Base-by-base conservation (phyloP, 257 asterid species). In the Nicotiana obtusifolia region DNA sequence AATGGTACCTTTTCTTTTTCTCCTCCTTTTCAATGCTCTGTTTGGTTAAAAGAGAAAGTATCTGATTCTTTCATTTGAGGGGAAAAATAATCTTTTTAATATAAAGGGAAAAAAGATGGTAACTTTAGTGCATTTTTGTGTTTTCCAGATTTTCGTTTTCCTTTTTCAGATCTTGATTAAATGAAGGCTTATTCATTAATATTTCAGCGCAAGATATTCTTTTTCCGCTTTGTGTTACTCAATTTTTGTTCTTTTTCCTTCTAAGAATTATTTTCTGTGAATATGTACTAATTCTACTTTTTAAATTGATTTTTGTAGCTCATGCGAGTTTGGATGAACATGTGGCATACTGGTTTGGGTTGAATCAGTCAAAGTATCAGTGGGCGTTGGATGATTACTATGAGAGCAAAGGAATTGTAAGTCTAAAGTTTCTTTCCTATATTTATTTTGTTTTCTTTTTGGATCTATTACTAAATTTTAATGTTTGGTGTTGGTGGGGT, bases 361-460 rank as follows among this genome's bases (percentile, higher is more conserved):
- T 95, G 94, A 91, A 95, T 84, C 97, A 95, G 87, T 95, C 99
- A 4, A 95, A 93, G 84, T 95, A 95, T 86, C 99, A 95, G 84
- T 95, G 99, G 99, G 99, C 99, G 49, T 87, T 93, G 86, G 94
- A 93, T 86, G 94, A 93, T 89, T 95, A 90, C 87, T 86, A 91
- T 54, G 97, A 92, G 82, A 84, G 79, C 86, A 90, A 88, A 78
- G 95, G 82, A 60, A 89, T 85, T 87, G 99, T 92, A 76, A 88
- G 85, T 59, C 64, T 30, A 20, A 33, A 11, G 80, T 68, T 61
- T n/a, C 14, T 44, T 37, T 41, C 76, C 49, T 28, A 13, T 17
- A 19, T 19, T 54, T 49, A 5, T 2, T 22, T 20, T 54, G 6
- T 4, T 62, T 26, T 28, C 44, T 28, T 47, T 24, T 28, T 22